Evolutionary conservation across 352 stramenopile species (phyloP).

Genomic region (Plasmopara viticola): DNA sequence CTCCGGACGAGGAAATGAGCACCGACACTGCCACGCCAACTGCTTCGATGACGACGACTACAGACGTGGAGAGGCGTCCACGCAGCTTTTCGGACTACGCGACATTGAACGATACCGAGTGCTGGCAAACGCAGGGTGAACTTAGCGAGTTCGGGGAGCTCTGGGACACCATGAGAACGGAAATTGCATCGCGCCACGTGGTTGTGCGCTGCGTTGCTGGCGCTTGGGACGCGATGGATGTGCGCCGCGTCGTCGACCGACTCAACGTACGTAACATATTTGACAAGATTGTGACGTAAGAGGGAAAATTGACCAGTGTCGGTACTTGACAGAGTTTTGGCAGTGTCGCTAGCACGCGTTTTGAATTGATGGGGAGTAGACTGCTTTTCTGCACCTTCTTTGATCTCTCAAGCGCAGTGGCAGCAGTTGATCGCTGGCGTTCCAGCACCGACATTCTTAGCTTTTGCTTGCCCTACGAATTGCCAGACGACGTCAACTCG

Average conservation of each 20-base stretch:
- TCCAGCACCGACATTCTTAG: slow-evolving; percentile 32
- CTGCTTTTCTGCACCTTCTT: slow-evolving; percentile 75
- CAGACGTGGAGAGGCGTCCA: slow-evolving; percentile 21
- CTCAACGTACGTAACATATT: slow-evolving; percentile 39
- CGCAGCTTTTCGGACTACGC: slow-evolving; percentile 72
- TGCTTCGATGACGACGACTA: slow-evolving; percentile 1
- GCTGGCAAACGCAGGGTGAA: slow-evolving; percentile 18
- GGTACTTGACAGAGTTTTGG: slow-evolving; percentile 46
- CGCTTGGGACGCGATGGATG: slow-evolving; percentile 29
- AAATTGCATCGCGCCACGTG: slow-evolving; percentile 59
- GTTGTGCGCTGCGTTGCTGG: slow-evolving; percentile 39
- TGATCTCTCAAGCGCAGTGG: slow-evolving; percentile 60
- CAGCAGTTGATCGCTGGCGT: slow-evolving; percentile 45
- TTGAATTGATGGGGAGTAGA: slow-evolving; percentile 43
- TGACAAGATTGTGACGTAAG: neutral
- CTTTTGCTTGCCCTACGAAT: slow-evolving; percentile 69
- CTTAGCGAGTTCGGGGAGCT: slow-evolving; percentile 30
- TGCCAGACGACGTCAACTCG: slow-evolving; percentile 54
- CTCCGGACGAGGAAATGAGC: slow-evolving; percentile 9
- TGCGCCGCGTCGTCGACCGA: slow-evolving; percentile 40
- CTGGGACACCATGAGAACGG: slow-evolving; percentile 48
- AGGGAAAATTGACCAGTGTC: slow-evolving; percentile 22
- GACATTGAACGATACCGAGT: slow-evolving; percentile 21
- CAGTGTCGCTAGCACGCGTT: slow-evolving; percentile 36
- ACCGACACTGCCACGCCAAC: neutral